Evolutionary conservation across 345 rosid species (phyloP).

Genomic region (Punica granatum): DNA sequence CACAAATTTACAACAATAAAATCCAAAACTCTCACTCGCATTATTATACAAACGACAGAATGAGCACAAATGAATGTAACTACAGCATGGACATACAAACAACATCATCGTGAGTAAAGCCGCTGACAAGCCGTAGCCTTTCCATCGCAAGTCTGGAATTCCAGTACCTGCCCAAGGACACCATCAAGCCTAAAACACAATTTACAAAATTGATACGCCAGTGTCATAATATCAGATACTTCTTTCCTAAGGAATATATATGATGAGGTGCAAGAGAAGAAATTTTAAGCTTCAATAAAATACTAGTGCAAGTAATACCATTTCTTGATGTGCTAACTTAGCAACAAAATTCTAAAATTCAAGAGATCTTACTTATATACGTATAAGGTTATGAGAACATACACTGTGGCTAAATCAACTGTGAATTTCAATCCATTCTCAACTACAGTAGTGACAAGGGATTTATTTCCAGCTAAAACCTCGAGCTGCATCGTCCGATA

Average conservation of each 20-base stretch:
- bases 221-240: not conserved
- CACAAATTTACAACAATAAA: not conserved
- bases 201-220: not conserved
- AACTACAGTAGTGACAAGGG: slow-evolving; percentile 76
- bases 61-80: not conserved
- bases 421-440: slow-evolving; percentile 85
- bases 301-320: not conserved
- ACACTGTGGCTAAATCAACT: slow-evolving; percentile 86
- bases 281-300: not conserved
- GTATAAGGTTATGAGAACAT: slow-evolving; percentile 20
- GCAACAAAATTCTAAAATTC: not conserved
- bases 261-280: not conserved
- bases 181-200: not conserved
- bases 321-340: not conserved
- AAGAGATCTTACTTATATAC: not conserved
- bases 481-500: slow-evolving; percentile 88
- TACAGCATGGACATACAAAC: slow-evolving; percentile 33
- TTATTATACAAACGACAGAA: not conserved
- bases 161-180: slow-evolving; percentile 56
- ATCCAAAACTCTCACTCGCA: not conserved
- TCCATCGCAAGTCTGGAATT: slow-evolving; percentile 86
- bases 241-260: not conserved
- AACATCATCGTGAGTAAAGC: slow-evolving; percentile 57
- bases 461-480: slow-evolving; percentile 86
- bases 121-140: slow-evolving; percentile 67